phyloP scores from a whole-genome alignment of 495 filamentous ascomycete species.

The Astrocystis sublimbata region DNA sequence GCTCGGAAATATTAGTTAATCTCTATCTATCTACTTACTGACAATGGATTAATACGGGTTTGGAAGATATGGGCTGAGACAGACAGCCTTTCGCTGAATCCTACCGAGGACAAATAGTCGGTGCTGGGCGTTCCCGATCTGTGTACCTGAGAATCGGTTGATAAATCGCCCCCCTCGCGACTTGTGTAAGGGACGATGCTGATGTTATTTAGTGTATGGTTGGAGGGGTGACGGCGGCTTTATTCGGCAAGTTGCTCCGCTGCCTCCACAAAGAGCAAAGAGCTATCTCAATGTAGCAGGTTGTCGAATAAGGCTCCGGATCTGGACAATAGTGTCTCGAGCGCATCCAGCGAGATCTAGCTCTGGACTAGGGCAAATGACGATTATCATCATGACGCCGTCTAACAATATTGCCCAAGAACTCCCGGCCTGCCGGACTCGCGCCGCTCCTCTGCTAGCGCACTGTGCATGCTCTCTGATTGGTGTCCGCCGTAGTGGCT shows the following conservation, averaged over 20 bases:
- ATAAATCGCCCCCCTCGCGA: no score
- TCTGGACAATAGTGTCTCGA: not conserved
- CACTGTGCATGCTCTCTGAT: not conserved
- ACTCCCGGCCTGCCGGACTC: not conserved
- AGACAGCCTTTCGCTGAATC: no score
- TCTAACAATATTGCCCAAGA: not conserved
- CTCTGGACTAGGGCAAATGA: not conserved
- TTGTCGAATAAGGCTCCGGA: not conserved
- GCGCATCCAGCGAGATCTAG: no score
- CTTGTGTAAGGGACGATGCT: not conserved
- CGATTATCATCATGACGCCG: not conserved
- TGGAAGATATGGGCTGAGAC: no score
- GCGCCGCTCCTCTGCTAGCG: not conserved
- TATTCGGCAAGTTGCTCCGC: conserved; percentile 1
- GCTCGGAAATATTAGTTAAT: no score
- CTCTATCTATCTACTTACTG: no score
- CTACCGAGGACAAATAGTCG: no score
- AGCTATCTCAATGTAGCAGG: not conserved
- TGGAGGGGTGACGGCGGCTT: not conserved
- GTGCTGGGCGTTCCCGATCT: no score
- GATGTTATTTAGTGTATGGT: not conserved
- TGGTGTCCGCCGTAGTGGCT: not conserved
- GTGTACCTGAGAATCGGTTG: no score
- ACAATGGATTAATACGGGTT: no score
- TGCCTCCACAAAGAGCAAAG: conserved; percentile 4